These are phyloP conservation scores for Daedaleopsis nitida DNA, from an alignment of 768 basidiomycete species.

Conservation along the genomic window DNA sequence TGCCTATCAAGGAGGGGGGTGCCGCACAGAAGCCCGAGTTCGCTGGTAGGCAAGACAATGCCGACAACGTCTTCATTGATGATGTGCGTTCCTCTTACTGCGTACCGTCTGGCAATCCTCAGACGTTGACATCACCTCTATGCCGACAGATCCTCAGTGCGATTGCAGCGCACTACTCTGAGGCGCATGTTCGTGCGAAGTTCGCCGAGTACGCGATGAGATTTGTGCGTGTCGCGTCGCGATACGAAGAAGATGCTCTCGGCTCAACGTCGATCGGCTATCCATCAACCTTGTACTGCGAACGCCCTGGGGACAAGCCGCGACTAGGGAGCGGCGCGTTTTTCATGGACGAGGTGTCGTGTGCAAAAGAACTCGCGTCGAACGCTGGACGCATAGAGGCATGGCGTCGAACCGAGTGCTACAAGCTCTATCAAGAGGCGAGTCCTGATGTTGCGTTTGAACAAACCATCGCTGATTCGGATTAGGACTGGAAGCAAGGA, in stretches of 20 bases:
- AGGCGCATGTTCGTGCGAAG: constrained; percentile 81
- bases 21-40: constrained; percentile 51
- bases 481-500: constrained; percentile 67
- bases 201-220: constrained; percentile 88
- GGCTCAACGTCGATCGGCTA: constrained; percentile 80
- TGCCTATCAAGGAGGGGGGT: constrained; percentile 53
- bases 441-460: constrained; percentile 25
- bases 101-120: too few relatives aligned
- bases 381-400: constrained; percentile 90
- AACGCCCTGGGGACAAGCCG: constrained; percentile 40
- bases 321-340: constrained; percentile 81
- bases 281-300: constrained; percentile 56
- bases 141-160: constrained; percentile 70
- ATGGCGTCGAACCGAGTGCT: constrained; percentile 85
- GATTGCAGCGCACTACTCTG: constrained; percentile 91
- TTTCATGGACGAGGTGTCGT: constrained; percentile 70
- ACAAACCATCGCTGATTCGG: too few relatives aligned
- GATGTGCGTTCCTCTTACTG: constrained; percentile 61
- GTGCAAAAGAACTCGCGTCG: constrained; percentile 66
- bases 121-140: background rate
- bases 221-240: constrained; percentile 86
- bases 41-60: constrained; percentile 55
- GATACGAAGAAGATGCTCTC: constrained; percentile 82
- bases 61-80: constrained; percentile 89
- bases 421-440: constrained; percentile 73